Evolutionary conservation across 2,329 filamentous ascomycete genomes (phyloP), one percentile per base, ranked within the genome.

Genomic region (Penicillium brasilianum): DNA sequence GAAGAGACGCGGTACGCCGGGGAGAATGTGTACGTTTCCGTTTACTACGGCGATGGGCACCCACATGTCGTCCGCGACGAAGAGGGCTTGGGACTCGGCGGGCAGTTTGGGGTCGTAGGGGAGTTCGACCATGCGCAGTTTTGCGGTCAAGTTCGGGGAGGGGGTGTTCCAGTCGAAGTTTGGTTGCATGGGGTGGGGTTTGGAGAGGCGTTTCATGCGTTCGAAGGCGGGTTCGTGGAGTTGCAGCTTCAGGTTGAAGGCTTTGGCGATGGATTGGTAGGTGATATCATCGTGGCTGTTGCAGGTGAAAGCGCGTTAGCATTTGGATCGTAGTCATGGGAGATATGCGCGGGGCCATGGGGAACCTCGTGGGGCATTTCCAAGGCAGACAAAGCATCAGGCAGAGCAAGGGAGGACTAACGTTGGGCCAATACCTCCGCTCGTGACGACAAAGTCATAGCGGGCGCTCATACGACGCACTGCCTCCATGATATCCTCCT

Each of bases 371-470:
- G 3, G 25, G 6, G 25, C n/a, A n/a, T n/a, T n/a, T n/a, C n/a
- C n/a, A 28, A 28, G 25, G 25, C 3, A 25, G 16, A 16, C 51
- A 16, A 16, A 18, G 28, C 30, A 39, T 49, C 25, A 16, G n/a
- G n/a, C 16, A 25, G 28, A n/a, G 22, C 41, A 41, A 57, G 51
- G 25, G 55, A 34, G 65, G 59, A 77, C 88, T 81, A 80, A 94
- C 90, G 94, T 98, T 66, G 95, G 95, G 11, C 94, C 94, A 72
- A 99, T 98, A 32, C 95, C 94, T 67, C 95, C 94, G 70, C 91
- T 95, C 7, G 95, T 98, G 5, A 98, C 92, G 49, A 99, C 91
- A 75, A 98, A 92, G 78, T 98, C 95, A 74, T 97, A 98, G 66
- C 86, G 88, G 55, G 85, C 84, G 73, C 91, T 96, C 93, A 99